phyloP scores from a whole-genome alignment of 129 eudicot species.

The Artemisia argyi region DNA sequence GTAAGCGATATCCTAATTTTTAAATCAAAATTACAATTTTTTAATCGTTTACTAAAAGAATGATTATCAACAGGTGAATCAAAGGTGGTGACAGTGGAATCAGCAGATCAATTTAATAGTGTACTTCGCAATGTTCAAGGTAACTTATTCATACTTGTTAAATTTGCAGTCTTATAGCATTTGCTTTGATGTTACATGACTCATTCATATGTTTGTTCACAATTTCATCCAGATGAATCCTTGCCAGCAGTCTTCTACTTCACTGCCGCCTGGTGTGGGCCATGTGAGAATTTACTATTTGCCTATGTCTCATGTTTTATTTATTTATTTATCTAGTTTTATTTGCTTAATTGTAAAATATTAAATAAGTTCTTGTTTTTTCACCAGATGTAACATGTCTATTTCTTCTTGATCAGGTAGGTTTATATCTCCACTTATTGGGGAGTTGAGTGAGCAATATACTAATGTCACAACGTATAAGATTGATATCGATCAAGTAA shows the following conservation, averaged over 20 bases:
- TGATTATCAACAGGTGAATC: conserved; percentile 50
- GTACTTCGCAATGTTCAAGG: conserved; percentile 80
- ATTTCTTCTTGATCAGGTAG: conserved; percentile 51
- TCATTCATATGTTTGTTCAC: conserved; percentile 8
- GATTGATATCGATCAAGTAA: conserved; percentile 85
- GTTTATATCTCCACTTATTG: conserved; percentile 71
- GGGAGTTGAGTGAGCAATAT: conserved; percentile 76
- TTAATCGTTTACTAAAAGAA: conserved; percentile 1
- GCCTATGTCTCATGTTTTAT: not conserved
- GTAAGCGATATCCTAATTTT: not conserved
- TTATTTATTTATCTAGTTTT: not conserved
- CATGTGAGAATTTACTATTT: conserved; percentile 56
- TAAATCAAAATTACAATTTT: not conserved
- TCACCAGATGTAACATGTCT: not conserved
- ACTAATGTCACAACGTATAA: conserved; percentile 84
- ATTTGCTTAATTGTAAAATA: conserved; percentile 3
- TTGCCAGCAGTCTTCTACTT: conserved; percentile 88
- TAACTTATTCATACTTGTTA: conserved; percentile 13
- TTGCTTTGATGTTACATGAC: conserved; percentile 7
- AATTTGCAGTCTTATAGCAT: not conserved
- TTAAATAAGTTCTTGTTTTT: not conserved
- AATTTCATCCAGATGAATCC: conserved; percentile 70
- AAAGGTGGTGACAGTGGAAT: conserved; percentile 58
- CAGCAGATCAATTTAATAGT: conserved; percentile 72
- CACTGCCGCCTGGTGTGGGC: conserved; percentile 97